These are phyloP conservation scores for Cercospora beticola DNA, from an alignment of 2,329 filamentous ascomycete species.

Conservation along the genomic window DNA sequence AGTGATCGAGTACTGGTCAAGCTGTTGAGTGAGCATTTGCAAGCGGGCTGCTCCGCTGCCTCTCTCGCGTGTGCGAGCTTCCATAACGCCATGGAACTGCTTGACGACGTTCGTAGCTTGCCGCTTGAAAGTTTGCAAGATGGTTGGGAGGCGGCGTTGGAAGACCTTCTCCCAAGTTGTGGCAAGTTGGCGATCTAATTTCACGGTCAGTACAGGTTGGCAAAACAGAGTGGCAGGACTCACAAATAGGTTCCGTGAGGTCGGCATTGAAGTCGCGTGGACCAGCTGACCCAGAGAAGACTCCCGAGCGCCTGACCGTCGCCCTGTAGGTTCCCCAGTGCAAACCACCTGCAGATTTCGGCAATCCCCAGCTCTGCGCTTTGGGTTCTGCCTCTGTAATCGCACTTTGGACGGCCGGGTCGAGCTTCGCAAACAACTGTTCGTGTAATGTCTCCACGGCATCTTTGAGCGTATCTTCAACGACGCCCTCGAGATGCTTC, in stretches of 20 bases:
- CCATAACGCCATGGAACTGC: constrained; percentile 47
- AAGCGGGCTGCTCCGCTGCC: constrained; percentile 45
- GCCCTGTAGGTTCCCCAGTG: constrained; percentile 58
- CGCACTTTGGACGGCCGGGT: constrained; percentile 43
- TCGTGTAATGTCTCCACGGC: constrained; percentile 45
- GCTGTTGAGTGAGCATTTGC: constrained; percentile 43
- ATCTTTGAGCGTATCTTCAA: constrained; percentile 42
- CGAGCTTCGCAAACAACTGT: constrained; percentile 50
- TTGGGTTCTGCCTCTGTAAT: constrained; percentile 40
- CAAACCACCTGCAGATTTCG: constrained; percentile 48
- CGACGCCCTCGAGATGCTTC: constrained; percentile 44
- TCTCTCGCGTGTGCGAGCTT: constrained; percentile 41
- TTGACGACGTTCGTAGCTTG: constrained; percentile 38
- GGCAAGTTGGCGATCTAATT: constrained; percentile 34
- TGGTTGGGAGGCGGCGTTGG: constrained; percentile 44
- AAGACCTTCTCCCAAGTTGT: constrained; percentile 48
- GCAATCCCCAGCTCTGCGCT: constrained; percentile 40
- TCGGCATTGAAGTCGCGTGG: constrained; percentile 45
- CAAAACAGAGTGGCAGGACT: constrained; percentile 15
- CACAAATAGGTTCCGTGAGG: constrained; percentile 42
- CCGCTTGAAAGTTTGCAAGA: constrained; percentile 41
- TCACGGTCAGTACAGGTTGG: background rate
- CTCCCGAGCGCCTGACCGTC: constrained; percentile 52
- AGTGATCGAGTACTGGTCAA: constrained; percentile 44
- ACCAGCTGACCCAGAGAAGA: constrained; percentile 44